Conservation (phyloP, 192 early-diverging fungal species). For the Chytriomyces sp. region DNA sequence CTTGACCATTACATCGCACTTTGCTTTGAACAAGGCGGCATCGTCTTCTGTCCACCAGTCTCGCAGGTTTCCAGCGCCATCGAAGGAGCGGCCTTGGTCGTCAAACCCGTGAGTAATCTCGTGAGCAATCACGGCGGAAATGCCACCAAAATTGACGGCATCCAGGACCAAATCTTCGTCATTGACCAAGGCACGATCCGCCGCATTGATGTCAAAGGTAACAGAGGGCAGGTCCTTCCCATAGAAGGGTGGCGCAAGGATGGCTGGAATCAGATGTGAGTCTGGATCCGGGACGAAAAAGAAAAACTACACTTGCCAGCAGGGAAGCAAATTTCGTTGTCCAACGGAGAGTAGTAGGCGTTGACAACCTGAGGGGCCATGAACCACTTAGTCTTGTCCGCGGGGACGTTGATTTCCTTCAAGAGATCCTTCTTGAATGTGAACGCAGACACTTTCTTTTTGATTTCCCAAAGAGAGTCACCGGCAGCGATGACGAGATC, state of each 20-base stretch:
- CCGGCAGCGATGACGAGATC: background rate
- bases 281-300: too few species aligned
- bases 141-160: constrained; percentile 37
- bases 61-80: constrained; percentile 27
- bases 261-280: too few species aligned
- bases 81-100: constrained; percentile 37
- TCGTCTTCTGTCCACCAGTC: constrained; percentile 44
- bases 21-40: constrained; percentile 17
- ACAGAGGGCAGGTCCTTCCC: background rate
- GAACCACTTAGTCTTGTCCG: constrained; percentile 35
- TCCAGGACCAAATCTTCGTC: constrained; percentile 13
- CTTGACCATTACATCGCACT: constrained; percentile 17
- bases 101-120: constrained; percentile 49
- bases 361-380: constrained; percentile 42
- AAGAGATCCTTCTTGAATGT: constrained; percentile 2
- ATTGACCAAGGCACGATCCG: constrained; percentile 7
- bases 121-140: constrained; percentile 44
- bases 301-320: too few species aligned
- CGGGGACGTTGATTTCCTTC: constrained; percentile 22
- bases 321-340: constrained; percentile 41
- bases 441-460: constrained; percentile 1
- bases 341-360: constrained; percentile 38
- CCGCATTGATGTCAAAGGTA: background rate
- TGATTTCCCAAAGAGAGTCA: constrained; percentile 10
- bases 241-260: constrained; percentile 43